phyloP scores from a whole-genome alignment of 2,329 filamentous ascomycete genomes.

The Monascus ruber region DNA sequence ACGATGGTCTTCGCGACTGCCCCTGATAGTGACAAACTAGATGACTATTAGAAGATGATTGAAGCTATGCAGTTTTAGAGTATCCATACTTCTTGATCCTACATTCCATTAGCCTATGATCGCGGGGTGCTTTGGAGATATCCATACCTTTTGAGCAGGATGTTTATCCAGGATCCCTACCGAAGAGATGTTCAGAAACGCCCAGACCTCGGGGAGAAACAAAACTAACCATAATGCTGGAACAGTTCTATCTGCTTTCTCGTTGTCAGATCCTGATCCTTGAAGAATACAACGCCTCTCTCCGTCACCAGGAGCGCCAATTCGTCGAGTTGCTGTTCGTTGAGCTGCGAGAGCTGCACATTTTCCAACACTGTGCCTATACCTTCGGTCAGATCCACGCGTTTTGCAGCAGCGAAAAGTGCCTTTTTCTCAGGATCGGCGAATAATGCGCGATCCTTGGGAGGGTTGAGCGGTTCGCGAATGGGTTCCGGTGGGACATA shows the following conservation, averaged over 20 bases:
- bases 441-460: conserved; percentile 19
- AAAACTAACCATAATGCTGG: conserved; percentile 33
- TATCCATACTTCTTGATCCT: too few relatives aligned
- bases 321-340: conserved; percentile 28
- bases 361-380: conserved; percentile 26
- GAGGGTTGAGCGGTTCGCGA: conserved; percentile 16
- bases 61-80: too few relatives aligned
- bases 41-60: too few relatives aligned
- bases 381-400: conserved; percentile 25
- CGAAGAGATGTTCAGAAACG: neutral
- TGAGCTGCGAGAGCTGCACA: conserved; percentile 37
- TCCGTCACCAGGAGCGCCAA: neutral
- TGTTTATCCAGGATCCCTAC: conserved; percentile 33
- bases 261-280: neutral
- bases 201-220: neutral
- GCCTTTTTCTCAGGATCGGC: conserved; percentile 32
- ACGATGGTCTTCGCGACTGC: too few relatives aligned
- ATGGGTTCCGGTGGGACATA: conserved; percentile 29
- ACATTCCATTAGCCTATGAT: too few relatives aligned
- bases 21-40: too few relatives aligned
- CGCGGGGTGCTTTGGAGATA: too few relatives aligned
- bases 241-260: conserved; percentile 28
- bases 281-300: neutral
- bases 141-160: conserved; percentile 22
- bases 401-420: conserved; percentile 19